Evolutionary conservation across 257 asterid species (phyloP).

Genomic region (Ajuga chamaepitys): DNA sequence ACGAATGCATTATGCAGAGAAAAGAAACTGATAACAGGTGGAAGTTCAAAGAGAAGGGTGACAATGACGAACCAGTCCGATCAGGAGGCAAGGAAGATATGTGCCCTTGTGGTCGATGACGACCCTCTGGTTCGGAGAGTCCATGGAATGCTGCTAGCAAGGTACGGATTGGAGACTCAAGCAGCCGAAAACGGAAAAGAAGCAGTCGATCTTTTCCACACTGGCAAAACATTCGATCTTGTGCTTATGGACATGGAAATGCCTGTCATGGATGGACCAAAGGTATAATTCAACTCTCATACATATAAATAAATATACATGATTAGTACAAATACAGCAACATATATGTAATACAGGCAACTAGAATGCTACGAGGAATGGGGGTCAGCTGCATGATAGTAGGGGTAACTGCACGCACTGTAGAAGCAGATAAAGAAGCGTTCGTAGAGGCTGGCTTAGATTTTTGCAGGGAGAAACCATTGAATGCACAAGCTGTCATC

Average conservation of each 20-base stretch:
- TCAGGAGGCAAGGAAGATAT: conserved; percentile 9
- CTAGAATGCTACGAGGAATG: conserved; percentile 31
- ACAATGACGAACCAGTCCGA: background rate
- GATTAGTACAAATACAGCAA: background rate
- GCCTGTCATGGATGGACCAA: conserved; percentile 43
- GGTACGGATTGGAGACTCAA: conserved; percentile 23
- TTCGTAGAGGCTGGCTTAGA: conserved; percentile 43
- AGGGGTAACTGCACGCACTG: conserved; percentile 24
- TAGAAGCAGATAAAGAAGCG: conserved; percentile 18
- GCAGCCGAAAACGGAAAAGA: conserved; percentile 35
- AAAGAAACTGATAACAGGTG: conserved; percentile 12
- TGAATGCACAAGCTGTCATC: background rate
- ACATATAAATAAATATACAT: background rate
- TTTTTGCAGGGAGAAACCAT: conserved; percentile 30
- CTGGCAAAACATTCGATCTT: conserved; percentile 33
- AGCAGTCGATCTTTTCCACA: conserved; percentile 32
- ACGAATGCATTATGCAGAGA: background rate
- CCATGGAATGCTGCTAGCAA: conserved; percentile 18
- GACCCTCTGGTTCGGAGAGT: conserved; percentile 21
- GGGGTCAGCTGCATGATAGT: conserved; percentile 39
- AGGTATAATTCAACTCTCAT: conserved; percentile 14
- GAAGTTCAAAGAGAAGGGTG: background rate
- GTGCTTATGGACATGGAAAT: conserved; percentile 52
- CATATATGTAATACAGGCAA: conserved; percentile 21
- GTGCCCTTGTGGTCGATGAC: conserved; percentile 48